Evolutionary conservation across 75 land plant species (phyloP).

Genomic region (Isoetes taiwanensis): DNA sequence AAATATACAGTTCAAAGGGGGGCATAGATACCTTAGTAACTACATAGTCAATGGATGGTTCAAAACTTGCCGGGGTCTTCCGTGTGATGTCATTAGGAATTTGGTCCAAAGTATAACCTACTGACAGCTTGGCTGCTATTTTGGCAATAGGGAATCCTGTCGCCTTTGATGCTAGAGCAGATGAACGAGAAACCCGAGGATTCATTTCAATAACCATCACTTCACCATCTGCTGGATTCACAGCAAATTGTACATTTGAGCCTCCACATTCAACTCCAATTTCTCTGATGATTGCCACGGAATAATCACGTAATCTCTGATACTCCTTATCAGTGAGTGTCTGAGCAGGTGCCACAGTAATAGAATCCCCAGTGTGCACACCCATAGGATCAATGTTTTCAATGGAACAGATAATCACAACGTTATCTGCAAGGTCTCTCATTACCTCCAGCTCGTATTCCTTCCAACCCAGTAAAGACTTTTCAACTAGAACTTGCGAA

Average conservation of each 20-base stretch:
- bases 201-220: conserved; percentile 99
- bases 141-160: conserved; percentile 99
- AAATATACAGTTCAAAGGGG: neutral
- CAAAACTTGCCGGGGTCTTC: conserved; percentile 98
- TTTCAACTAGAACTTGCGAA: conserved; percentile 75
- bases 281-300: conserved; percentile 84
- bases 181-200: conserved; percentile 90
- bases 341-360: conserved; percentile 98
- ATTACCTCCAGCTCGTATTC: conserved; percentile 98
- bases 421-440: conserved; percentile 98
- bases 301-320: conserved; percentile 79
- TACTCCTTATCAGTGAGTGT: conserved; percentile 97
- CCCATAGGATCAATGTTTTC: conserved; percentile 99
- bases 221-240: conserved; percentile 93
- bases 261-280: conserved; percentile 99
- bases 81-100: conserved; percentile 97
- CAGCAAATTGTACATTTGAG: conserved; percentile 97
- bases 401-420: conserved; percentile 95
- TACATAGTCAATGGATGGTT: conserved; percentile 98
- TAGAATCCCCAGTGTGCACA: conserved; percentile 97
- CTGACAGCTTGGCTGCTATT: conserved; percentile 97
- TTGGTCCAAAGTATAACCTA: conserved; percentile 91
- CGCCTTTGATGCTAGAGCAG: conserved; percentile 95
- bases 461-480: conserved; percentile 96
- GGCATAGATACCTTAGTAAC: conserved; percentile 68